Evolutionary conservation across 331 rosid genomes (phyloP).

Genomic region (Malus hybrid): DNA sequence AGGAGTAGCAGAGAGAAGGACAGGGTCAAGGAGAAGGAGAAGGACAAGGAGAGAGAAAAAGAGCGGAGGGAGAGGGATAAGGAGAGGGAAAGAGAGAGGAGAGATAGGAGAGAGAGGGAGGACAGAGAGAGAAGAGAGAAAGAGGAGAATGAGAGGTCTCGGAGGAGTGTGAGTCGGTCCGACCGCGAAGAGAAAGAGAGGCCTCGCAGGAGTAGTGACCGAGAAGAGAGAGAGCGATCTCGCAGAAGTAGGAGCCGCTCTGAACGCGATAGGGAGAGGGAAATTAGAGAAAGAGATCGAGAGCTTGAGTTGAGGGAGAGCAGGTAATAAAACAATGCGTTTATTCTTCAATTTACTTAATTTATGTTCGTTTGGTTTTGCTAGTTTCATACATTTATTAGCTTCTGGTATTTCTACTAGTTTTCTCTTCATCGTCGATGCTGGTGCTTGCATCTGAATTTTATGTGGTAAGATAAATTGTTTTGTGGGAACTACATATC

Average conservation of each 20-base stretch:
- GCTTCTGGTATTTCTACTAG: neutral
- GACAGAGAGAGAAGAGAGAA: constrained; percentile 25
- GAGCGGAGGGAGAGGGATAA: constrained; percentile 14
- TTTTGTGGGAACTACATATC: neutral
- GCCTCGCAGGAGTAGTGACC: constrained; percentile 40
- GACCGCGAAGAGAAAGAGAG: constrained; percentile 23
- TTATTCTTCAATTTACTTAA: neutral
- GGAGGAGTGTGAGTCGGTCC: constrained; percentile 48
- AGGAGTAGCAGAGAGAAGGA: constrained; percentile 54
- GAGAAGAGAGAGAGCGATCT: constrained; percentile 46
- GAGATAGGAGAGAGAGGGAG: constrained; percentile 12
- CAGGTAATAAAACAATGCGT: constrained; percentile 34
- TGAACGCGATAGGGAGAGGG: constrained; percentile 39
- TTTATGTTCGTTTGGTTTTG: neutral
- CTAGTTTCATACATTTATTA: neutral
- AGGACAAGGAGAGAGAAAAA: constrained; percentile 22
- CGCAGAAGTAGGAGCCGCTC: constrained; percentile 44
- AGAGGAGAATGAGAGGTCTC: constrained; percentile 32
- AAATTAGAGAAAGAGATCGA: constrained; percentile 43
- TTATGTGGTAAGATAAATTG: neutral
- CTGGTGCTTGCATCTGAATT: neutral
- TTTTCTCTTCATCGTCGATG: neutral
- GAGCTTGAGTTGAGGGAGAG: constrained; percentile 62
- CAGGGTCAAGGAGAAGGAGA: constrained; percentile 25
- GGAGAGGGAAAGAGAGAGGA: constrained; percentile 9